These are phyloP conservation scores for Pyrus betulifolia DNA, from an alignment of 306 rosid genomes.

Conservation along the genomic window DNA sequence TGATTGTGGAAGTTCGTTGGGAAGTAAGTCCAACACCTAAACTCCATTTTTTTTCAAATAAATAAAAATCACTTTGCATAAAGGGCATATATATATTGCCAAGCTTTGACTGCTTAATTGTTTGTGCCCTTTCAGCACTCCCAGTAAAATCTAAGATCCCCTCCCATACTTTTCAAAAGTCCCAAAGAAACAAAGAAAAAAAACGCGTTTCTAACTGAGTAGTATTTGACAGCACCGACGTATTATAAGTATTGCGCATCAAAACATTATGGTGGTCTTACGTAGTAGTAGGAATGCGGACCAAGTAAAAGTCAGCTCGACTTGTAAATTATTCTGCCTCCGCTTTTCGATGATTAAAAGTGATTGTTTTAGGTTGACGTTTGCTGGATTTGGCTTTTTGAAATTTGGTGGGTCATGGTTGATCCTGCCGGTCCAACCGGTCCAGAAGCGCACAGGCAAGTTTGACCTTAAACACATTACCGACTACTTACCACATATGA, in stretches of 20 bases:
- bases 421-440: neutral
- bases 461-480: neutral
- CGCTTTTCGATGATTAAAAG: neutral
- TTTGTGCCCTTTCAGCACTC: neutral
- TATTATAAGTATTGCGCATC: neutral
- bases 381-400: neutral
- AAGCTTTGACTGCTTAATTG: neutral
- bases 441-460: neutral
- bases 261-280: neutral
- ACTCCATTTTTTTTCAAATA: too few species aligned
- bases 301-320: neutral
- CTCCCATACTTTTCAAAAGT: neutral
- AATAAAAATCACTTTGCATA: too few species aligned
- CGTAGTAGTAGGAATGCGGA: neutral
- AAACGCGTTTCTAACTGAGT: constrained; percentile 1
- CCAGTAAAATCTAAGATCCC: neutral
- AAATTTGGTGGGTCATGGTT: neutral
- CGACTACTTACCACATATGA: neutral
- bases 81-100: too few species aligned
- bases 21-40: too few species aligned
- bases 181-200: neutral
- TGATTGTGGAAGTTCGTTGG: too few species aligned
- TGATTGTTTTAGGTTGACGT: neutral
- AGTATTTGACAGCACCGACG: constrained; percentile 15
- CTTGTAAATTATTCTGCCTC: neutral